Conservation (phyloP, 2,329 filamentous ascomycete genomes). For the Fusarium buharicum region DNA sequence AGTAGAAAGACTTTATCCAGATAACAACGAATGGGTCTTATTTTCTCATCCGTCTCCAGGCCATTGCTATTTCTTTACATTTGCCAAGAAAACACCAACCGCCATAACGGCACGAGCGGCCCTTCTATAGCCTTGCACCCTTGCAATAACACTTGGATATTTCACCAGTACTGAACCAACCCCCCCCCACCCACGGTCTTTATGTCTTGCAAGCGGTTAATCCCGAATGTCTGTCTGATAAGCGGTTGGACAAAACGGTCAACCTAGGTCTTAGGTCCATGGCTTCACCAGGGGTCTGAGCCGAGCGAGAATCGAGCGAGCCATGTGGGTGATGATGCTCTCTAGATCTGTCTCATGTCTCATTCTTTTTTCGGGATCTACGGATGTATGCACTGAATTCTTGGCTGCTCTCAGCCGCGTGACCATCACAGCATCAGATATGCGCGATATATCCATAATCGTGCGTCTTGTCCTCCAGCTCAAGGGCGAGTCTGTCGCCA, state of each 20-base stretch:
- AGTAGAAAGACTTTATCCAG: too few species aligned
- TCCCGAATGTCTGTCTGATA: conserved; percentile 16
- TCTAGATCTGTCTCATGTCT: conserved; percentile 4
- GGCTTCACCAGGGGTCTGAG: conserved; percentile 6
- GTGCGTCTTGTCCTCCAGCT: neutral
- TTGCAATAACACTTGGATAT: neutral
- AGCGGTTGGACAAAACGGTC: neutral
- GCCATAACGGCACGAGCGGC: neutral
- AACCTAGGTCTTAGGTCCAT: conserved; percentile 2
- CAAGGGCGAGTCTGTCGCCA: neutral
- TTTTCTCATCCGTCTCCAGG: neutral
- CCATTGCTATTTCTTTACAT: neutral
- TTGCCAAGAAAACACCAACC: neutral
- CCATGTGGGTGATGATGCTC: neutral
- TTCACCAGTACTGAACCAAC: neutral
- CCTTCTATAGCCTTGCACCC: neutral
- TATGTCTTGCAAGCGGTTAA: conserved; percentile 18
- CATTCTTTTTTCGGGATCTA: neutral
- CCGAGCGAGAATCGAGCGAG: conserved; percentile 10
- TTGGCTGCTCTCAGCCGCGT: neutral
- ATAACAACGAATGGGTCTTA: too few species aligned
- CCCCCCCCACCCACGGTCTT: neutral
- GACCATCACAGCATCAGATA: neutral
- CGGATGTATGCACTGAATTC: too few species aligned
- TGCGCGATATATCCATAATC: conserved; percentile 29